Percentiles rank a stretch among this genome's conserved stretches.
Conservation (phyloP, 352 stramenopile species). For the Pythium dissimile region DNA sequence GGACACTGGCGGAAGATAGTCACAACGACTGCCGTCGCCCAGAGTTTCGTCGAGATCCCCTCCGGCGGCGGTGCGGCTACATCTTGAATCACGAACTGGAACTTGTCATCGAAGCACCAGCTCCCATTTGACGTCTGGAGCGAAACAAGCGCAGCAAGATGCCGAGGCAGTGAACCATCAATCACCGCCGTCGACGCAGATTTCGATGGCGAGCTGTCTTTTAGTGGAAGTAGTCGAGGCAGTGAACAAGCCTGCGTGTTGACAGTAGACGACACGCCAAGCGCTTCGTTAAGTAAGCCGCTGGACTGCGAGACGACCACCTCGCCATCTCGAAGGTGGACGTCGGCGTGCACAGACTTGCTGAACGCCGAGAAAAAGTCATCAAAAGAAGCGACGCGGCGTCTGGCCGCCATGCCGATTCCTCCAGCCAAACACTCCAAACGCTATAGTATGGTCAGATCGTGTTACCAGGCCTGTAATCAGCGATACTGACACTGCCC, state of each 20-base stretch:
- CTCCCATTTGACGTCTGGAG: slow-evolving; percentile 62
- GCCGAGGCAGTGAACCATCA: slow-evolving; percentile 22
- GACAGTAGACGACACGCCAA: too few relatives aligned
- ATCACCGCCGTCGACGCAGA: too few relatives aligned
- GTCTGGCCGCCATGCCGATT: slow-evolving; percentile 1
- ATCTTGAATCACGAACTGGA: slow-evolving; percentile 50
- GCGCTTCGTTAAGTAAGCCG: slow-evolving; percentile 6
- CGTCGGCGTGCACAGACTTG: slow-evolving; percentile 46
- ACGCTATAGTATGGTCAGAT: too few relatives aligned
- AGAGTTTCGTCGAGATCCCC: slow-evolving; percentile 49
- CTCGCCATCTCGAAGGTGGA: slow-evolving; percentile 33
- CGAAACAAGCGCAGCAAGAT: slow-evolving; percentile 38
- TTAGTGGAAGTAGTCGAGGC: too few relatives aligned
- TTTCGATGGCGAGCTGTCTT: too few relatives aligned
- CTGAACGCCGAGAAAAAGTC: slow-evolving; percentile 67
- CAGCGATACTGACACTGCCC: too few relatives aligned
- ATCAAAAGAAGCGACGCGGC: slow-evolving; percentile 37
- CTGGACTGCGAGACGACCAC: slow-evolving; percentile 22
- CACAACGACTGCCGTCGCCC: slow-evolving; percentile 56
- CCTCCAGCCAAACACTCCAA: too few relatives aligned
- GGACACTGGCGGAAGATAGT: slow-evolving; percentile 54
- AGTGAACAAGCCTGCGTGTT: too few relatives aligned
- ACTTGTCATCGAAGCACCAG: slow-evolving; percentile 54
- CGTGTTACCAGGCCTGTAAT: too few relatives aligned
- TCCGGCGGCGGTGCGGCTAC: slow-evolving; percentile 35